Conservation (phyloP, 257 asterid genomes). For the Solanum neorickii region DNA sequence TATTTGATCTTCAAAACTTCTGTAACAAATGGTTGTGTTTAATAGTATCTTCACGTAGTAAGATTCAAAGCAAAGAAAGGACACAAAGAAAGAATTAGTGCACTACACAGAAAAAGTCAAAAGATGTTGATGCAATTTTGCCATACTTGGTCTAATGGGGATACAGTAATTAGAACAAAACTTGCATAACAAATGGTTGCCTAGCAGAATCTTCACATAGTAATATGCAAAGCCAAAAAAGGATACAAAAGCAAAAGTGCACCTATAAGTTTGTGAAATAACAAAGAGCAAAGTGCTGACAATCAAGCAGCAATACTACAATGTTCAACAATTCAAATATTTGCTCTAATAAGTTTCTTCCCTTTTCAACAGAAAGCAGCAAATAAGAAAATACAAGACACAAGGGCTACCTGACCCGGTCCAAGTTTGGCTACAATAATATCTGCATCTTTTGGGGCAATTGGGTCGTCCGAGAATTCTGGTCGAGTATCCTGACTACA, state of each 20-base stretch:
- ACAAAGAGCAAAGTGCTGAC: neutral
- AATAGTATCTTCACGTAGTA: neutral
- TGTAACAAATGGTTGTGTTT: neutral
- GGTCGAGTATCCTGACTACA: slow-evolving; percentile 60
- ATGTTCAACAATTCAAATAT: neutral
- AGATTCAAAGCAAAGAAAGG: neutral
- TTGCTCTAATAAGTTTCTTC: neutral
- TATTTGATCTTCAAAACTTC: neutral
- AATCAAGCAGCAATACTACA: neutral
- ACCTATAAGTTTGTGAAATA: neutral
- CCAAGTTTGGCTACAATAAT: slow-evolving; percentile 72
- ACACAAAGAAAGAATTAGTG: neutral
- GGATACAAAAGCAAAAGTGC: neutral
- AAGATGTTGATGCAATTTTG: neutral
- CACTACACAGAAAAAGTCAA: neutral
- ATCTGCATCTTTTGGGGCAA: slow-evolving; percentile 45
- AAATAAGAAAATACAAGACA: neutral
- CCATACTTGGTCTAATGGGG: neutral
- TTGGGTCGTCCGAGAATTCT: slow-evolving; percentile 39
- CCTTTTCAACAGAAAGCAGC: neutral
- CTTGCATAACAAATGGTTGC: neutral
- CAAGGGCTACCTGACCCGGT: slow-evolving; percentile 68
- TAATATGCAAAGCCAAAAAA: neutral
- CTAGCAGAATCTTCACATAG: neutral
- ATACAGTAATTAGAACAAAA: neutral